Evolutionary conservation across 2,329 filamentous ascomycete species (phyloP).

Genomic region (Triangularia setosa): DNA sequence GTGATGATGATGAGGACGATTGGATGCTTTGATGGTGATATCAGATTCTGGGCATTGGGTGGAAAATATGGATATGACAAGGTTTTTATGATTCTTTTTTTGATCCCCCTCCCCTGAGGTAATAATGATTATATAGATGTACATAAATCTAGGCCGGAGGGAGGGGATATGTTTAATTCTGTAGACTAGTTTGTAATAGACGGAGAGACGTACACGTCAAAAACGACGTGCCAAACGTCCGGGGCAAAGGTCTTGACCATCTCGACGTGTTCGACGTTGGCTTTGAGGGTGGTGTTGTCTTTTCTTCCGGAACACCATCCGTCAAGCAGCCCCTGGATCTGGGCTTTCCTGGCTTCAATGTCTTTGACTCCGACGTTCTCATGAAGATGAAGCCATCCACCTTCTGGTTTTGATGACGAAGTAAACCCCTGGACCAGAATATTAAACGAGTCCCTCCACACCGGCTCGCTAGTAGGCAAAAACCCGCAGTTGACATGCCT

Average conservation of each 20-base stretch:
- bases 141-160: not conserved
- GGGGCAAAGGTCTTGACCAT: constrained; percentile 67
- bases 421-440: constrained; percentile 31
- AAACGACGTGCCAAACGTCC: constrained; percentile 66
- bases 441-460: constrained; percentile 51
- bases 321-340: constrained; percentile 47
- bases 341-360: constrained; percentile 42
- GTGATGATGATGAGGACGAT: not conserved
- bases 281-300: constrained; percentile 15
- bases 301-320: constrained; percentile 29
- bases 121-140: not conserved
- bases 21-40: not conserved
- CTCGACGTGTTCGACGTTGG: constrained; percentile 54
- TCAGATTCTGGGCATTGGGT: not conserved
- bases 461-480: constrained; percentile 53
- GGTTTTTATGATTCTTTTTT: not conserved
- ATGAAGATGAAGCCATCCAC: constrained; percentile 53
- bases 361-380: constrained; percentile 59
- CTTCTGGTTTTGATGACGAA: constrained; percentile 7
- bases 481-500: constrained; percentile 63
- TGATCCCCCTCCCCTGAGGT: not conserved
- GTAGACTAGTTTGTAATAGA: not conserved
- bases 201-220: constrained; percentile 41
- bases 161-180: not conserved
- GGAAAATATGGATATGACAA: not conserved